These are phyloP conservation scores for Cyclotella kingstonii DNA, from an alignment of 108 stramenopile species.

Conservation along the genomic window DNA sequence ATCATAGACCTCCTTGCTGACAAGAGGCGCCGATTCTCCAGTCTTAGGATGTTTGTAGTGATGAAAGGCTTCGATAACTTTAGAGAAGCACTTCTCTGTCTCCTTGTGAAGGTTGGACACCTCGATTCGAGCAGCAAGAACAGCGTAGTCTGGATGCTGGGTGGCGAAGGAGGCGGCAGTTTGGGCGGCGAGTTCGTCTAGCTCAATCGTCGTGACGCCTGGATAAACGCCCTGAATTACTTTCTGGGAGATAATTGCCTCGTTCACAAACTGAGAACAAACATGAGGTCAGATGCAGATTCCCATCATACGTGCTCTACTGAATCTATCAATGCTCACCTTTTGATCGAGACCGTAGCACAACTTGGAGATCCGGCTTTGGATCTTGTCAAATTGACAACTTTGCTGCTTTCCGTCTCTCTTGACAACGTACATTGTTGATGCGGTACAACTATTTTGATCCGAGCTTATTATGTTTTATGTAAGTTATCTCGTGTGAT, in stretches of 20 bases:
- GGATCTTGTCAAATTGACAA: slow-evolving; percentile 99
- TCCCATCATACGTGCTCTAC: too few relatives aligned
- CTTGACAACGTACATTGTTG: slow-evolving; percentile 92
- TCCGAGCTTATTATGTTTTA: background rate
- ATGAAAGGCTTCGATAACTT: slow-evolving; percentile 77
- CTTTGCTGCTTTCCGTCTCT: slow-evolving; percentile 90
- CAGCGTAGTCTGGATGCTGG: slow-evolving; percentile 97
- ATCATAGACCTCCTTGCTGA: slow-evolving; percentile 76
- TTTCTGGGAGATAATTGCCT: slow-evolving; percentile 94
- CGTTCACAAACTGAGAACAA: slow-evolving; percentile 79
- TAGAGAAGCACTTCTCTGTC: slow-evolving; percentile 90
- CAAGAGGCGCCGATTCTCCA: slow-evolving; percentile 83
- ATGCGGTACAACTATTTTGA: background rate
- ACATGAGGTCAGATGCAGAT: background rate
- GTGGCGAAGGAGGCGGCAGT: slow-evolving; percentile 98
- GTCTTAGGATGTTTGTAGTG: slow-evolving; percentile 93
- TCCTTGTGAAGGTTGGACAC: slow-evolving; percentile 98
- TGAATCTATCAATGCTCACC: slow-evolving; percentile 47
- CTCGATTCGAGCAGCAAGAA: slow-evolving; percentile 97
- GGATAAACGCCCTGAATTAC: slow-evolving; percentile 99
- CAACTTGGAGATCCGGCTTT: slow-evolving; percentile 92
- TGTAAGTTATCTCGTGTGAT: background rate
- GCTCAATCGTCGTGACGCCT: slow-evolving; percentile 95
- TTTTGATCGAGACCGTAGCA: slow-evolving; percentile 94
- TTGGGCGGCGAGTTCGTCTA: slow-evolving; percentile 99